A percentile compares a stretch with the other conserved stretches of the same genome.
phyloP scores from a whole-genome alignment of 75 land plant genomes.

The Picea glauca region DNA sequence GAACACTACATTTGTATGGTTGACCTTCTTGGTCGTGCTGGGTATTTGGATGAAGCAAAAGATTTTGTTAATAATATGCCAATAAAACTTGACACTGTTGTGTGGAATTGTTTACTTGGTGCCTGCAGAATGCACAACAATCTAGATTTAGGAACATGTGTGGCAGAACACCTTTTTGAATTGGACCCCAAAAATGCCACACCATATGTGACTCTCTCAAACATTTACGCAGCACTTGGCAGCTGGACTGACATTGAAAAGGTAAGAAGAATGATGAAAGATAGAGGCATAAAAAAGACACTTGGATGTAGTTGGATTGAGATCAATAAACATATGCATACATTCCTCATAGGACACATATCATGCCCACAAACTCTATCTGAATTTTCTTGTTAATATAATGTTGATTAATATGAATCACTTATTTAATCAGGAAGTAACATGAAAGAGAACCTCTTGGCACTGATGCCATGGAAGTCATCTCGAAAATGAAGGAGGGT shows the following conservation, averaged over 20 bases:
- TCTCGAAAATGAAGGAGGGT: too few species aligned
- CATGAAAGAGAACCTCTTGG: too few species aligned
- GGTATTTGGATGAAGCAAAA: constrained; percentile 8
- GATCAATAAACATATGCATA: not conserved
- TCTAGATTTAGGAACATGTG: constrained; percentile 3
- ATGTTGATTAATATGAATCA: too few species aligned
- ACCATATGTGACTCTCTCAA: constrained; percentile 3
- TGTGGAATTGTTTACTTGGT: not conserved
- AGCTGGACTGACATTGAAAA: constrained; percentile 9
- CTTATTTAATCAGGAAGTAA: too few species aligned
- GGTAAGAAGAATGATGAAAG: constrained; percentile 7
- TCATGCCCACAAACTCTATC: constrained; percentile 3
- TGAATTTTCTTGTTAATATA: too few species aligned
- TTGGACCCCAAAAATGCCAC: constrained; percentile 1
- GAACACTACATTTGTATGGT: constrained; percentile 14
- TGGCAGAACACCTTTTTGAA: constrained; percentile 9
- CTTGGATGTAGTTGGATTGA: constrained; percentile 4
- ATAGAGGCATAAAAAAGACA: not conserved
- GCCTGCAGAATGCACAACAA: constrained; percentile 9
- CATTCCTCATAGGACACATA: not conserved
- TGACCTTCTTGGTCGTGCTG: constrained; percentile 14
- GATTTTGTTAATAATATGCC: constrained; percentile 2
- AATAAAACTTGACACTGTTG: not conserved
- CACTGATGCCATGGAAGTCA: too few species aligned
- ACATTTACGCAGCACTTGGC: constrained; percentile 11